Conservation (phyloP, 2,329 filamentous ascomycete species). For the Arthrobotrys musiformis region DNA sequence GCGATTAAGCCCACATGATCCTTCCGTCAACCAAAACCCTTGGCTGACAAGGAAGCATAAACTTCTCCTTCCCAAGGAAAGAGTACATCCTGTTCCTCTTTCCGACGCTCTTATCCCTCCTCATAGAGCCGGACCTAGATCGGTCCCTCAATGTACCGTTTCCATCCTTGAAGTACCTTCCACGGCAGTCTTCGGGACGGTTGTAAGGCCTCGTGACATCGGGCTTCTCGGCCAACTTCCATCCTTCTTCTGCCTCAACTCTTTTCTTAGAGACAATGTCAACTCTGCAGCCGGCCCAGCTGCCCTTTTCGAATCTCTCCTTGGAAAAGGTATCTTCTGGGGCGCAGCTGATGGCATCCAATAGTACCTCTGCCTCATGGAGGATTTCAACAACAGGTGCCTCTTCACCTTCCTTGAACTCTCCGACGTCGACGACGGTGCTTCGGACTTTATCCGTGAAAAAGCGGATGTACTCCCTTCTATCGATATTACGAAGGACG, state of each 20-base stretch:
- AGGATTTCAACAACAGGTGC: constrained; percentile 32
- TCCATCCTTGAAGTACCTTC: constrained; percentile 23
- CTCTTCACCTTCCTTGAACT: constrained; percentile 36
- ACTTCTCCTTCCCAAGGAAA: constrained; percentile 54
- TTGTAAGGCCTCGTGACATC: constrained; percentile 27
- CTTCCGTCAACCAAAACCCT: constrained; percentile 36
- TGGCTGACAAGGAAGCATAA: constrained; percentile 36
- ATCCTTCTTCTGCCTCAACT: constrained; percentile 28
- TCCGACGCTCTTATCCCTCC: constrained; percentile 43
- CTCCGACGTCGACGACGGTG: constrained; percentile 11
- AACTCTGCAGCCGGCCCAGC: constrained; percentile 44
- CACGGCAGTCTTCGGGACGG: constrained; percentile 31
- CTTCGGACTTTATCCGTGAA: constrained; percentile 28
- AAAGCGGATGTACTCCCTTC: constrained; percentile 35
- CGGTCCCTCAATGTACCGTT: constrained; percentile 22
- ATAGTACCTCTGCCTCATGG: constrained; percentile 37
- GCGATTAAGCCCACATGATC: constrained; percentile 40
- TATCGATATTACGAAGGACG: constrained; percentile 44
- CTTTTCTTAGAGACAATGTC: constrained; percentile 46
- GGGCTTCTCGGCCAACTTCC: constrained; percentile 17
- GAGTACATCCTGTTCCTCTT: constrained; percentile 52
- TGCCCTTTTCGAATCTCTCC: constrained; percentile 35
- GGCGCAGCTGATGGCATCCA: constrained; percentile 50
- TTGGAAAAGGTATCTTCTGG: constrained; percentile 25
- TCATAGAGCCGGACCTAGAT: constrained; percentile 4